Conservation (phyloP, 2,329 filamentous ascomycete genomes). For the Exophiala calicioides region DNA sequence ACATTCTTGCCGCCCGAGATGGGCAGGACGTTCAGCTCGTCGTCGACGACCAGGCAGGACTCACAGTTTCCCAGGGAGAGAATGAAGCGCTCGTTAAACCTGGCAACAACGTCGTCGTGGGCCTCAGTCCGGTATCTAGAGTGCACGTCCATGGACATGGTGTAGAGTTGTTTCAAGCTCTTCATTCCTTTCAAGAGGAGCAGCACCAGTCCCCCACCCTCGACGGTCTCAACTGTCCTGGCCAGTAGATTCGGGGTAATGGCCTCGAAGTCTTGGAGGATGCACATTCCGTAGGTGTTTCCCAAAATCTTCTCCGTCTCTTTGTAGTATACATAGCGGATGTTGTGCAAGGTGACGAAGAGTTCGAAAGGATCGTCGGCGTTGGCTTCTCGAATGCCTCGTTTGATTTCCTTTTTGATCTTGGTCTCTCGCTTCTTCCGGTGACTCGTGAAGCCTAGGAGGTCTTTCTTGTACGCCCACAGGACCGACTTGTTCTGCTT, state of each 20-base stretch:
- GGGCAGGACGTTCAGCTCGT: constrained; percentile 94
- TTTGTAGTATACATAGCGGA: constrained; percentile 99
- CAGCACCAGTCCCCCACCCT: constrained; percentile 89
- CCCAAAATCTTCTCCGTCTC: constrained; percentile 98
- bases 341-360: constrained; percentile 93
- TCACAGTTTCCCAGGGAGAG: constrained; percentile 93
- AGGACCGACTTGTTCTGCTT: constrained; percentile 95
- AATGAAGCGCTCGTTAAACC: constrained; percentile 98
- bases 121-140: constrained; percentile 95
- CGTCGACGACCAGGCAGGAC: constrained; percentile 91
- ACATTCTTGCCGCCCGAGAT: constrained; percentile 95
- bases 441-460: constrained; percentile 92
- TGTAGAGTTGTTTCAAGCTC: constrained; percentile 96
- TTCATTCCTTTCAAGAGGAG: constrained; percentile 93
- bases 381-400: constrained; percentile 89
- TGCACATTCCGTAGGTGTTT: constrained; percentile 98
- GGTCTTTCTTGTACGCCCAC: constrained; percentile 98
- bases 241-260: constrained; percentile 96
- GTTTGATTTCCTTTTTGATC: constrained; percentile 97
- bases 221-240: constrained; percentile 93
- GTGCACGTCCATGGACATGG: constrained; percentile 96
- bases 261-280: constrained; percentile 96
- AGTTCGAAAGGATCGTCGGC: constrained; percentile 94
- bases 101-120: constrained; percentile 87
- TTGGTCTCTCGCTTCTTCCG: constrained; percentile 97